These are phyloP conservation scores for Monilinia vaccinii-corymbosi DNA, from an alignment of 2,329 filamentous ascomycete genomes.

Conservation along the genomic window DNA sequence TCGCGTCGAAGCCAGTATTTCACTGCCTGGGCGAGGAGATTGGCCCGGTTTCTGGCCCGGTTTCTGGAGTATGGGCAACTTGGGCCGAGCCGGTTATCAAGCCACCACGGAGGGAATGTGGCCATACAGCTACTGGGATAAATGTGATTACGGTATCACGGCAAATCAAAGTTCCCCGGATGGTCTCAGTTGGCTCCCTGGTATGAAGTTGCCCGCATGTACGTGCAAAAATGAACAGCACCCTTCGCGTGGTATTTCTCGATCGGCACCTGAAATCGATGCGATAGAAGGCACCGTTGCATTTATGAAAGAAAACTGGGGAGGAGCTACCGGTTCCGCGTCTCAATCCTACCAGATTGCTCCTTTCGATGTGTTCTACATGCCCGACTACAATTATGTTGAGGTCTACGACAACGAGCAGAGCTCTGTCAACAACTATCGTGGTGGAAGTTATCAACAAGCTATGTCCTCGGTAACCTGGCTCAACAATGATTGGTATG, in stretches of 20 bases:
- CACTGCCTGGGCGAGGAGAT: slow-evolving; percentile 57
- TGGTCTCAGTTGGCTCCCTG: slow-evolving; percentile 57
- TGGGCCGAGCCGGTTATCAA: slow-evolving; percentile 59
- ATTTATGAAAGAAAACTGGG: slow-evolving; percentile 32
- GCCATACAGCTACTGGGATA: slow-evolving; percentile 63
- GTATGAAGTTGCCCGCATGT: slow-evolving; percentile 61
- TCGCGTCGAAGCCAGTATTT: slow-evolving; percentile 60
- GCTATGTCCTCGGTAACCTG: slow-evolving; percentile 52
- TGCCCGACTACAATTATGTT: slow-evolving; percentile 54
- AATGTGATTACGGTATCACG: slow-evolving; percentile 62
- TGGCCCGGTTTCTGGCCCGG: slow-evolving; percentile 65
- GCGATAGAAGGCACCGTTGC: slow-evolving; percentile 55
- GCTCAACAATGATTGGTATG: slow-evolving; percentile 58
- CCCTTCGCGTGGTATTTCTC: slow-evolving; percentile 53
- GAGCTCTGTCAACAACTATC: slow-evolving; percentile 50
- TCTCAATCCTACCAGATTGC: slow-evolving; percentile 61
- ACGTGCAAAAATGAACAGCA: slow-evolving; percentile 57
- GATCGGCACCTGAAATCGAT: slow-evolving; percentile 64
- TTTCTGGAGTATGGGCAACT: slow-evolving; percentile 68
- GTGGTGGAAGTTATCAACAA: slow-evolving; percentile 54
- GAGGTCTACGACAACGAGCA: slow-evolving; percentile 54
- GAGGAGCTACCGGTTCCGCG: slow-evolving; percentile 42
- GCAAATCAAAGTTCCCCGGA: slow-evolving; percentile 61
- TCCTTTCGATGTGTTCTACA: slow-evolving; percentile 62
- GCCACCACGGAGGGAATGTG: slow-evolving; percentile 64